Percentiles rank a stretch among this genome's conserved stretches.
These are phyloP conservation scores for Kuraishia molischiana DNA, from an alignment of 805 yeast genomes.

Conservation along the genomic window DNA sequence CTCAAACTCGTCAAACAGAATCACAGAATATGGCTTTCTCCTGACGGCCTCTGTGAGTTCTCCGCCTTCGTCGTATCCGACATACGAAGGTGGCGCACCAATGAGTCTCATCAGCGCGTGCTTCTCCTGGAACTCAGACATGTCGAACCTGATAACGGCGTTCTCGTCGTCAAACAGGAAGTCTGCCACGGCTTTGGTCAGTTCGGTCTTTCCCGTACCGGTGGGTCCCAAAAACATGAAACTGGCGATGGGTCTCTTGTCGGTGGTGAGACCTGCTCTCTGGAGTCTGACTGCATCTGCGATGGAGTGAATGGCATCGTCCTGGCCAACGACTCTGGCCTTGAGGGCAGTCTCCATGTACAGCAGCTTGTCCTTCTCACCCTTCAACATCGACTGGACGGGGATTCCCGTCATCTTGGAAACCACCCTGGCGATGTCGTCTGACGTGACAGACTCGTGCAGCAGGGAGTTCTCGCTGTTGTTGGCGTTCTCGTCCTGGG, in stretches of 20 bases:
- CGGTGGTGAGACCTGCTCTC: conserved; percentile 93
- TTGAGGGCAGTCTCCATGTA: conserved; percentile 78
- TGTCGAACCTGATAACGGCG: conserved; percentile 85
- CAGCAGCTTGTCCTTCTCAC: conserved; percentile 84
- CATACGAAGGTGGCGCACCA: conserved; percentile 98
- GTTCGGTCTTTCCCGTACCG: conserved; percentile 96
- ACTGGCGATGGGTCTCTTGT: conserved; percentile 91
- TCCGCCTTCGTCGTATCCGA: conserved; percentile 92
- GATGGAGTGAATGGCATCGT: conserved; percentile 83
- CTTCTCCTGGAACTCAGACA: conserved; percentile 97
- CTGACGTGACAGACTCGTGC: conserved; percentile 90
- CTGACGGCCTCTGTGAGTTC: conserved; percentile 95
- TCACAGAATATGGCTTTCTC: conserved; percentile 89
- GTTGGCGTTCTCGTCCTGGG: conserved; percentile 31
- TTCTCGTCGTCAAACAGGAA: conserved; percentile 84
- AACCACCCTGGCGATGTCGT: conserved; percentile 87
- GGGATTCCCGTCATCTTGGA: conserved; percentile 96
- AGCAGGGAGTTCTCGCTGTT: conserved; percentile 28
- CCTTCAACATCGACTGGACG: conserved; percentile 79
- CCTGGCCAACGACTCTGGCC: conserved; percentile 86
- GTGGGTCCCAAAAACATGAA: conserved; percentile 97
- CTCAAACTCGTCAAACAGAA: conserved; percentile 91
- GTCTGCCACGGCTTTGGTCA: conserved; percentile 87
- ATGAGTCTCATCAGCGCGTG: conserved; percentile 85
- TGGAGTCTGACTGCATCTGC: conserved; percentile 93